Evolutionary conservation across 768 basidiomycete genomes (phyloP), one percentile per base, ranked within the genome.

Genomic region (Aureoboletus auriporus): DNA sequence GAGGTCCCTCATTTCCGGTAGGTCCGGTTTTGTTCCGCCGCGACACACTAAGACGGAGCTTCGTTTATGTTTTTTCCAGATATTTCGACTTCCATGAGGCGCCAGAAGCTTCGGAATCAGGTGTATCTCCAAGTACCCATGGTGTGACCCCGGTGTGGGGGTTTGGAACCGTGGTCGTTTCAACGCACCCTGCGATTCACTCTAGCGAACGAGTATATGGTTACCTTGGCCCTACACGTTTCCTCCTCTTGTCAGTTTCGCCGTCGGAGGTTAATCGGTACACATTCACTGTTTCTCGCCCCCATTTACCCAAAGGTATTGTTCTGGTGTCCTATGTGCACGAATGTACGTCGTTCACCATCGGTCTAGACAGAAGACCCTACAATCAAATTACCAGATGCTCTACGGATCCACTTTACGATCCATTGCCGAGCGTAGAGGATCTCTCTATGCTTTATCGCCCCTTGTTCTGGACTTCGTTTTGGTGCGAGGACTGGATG

Each of bases 401-500:
- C 51, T 65, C 72, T 6, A 57, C 61, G 8, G 84, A 86, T 51
- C 72, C 76, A 0, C 71, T 80, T 44, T 84, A 84, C 50, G 69
- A 69, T 14, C 66, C 76, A 0, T 73, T 72, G 0, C 69, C 75
- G 0, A 52, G 59, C 1, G 63, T 67, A 1, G 84, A 86, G 61
- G 84, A 84, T 56, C 68, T 84, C 35, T 78, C 76, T 0, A 86
- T 86, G 85, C 74, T 86, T 13, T 86, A 83, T 53, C 75, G 83
- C 0, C 83, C 85, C 0, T 70, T 86, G 13, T 86, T 85, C 63
- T 86, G 84, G 84, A 86, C 84, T 0, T 75, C 85, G 1, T 86
- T 77, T 53, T 86, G 84, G 84, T 83, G 75, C 53, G 82, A 86
- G 61, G 85, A 86, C 58, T 86, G 82, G 82, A 60, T 86, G 6